Evolutionary conservation across 1,284 basidiomycete genomes (phyloP).

Genomic region (Ustilago cynodontis): DNA sequence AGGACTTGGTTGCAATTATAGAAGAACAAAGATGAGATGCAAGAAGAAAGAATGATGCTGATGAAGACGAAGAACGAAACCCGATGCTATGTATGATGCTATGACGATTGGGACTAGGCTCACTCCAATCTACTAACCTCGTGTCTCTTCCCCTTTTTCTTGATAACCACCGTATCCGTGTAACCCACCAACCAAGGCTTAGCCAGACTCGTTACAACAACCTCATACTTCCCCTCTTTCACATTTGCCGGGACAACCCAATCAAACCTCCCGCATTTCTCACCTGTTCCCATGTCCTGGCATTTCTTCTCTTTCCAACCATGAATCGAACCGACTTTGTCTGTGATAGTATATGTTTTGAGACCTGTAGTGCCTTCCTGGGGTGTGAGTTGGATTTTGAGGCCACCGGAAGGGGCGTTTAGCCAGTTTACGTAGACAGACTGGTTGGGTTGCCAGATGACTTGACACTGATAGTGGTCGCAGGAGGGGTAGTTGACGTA

Average conservation of each 20-base stretch:
- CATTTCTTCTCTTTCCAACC: slow-evolving; percentile 25
- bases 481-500: slow-evolving; percentile 51
- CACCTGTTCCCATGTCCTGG: slow-evolving; percentile 27
- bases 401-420: slow-evolving; percentile 36
- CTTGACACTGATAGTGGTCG: slow-evolving; percentile 34
- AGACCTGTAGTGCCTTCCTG: slow-evolving; percentile 40
- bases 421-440: slow-evolving; percentile 46
- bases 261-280: slow-evolving; percentile 40
- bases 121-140: slow-evolving; percentile 6
- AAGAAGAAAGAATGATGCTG: background rate
- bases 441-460: slow-evolving; percentile 30
- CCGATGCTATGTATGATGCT: background rate
- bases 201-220: slow-evolving; percentile 30
- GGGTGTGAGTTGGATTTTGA: slow-evolving; percentile 41
- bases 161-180: slow-evolving; percentile 51
- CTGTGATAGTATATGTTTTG: slow-evolving; percentile 38
- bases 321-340: slow-evolving; percentile 33
- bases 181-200: slow-evolving; percentile 34
- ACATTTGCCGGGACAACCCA: slow-evolving; percentile 30
- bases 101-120: background rate
- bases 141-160: slow-evolving; percentile 33
- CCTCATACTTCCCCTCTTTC: slow-evolving; percentile 34
- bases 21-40: background rate
- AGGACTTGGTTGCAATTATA: background rate
- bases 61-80: background rate